Conservation (phyloP, 202 grass and related monocot species). For the Setaria italica region DNA sequence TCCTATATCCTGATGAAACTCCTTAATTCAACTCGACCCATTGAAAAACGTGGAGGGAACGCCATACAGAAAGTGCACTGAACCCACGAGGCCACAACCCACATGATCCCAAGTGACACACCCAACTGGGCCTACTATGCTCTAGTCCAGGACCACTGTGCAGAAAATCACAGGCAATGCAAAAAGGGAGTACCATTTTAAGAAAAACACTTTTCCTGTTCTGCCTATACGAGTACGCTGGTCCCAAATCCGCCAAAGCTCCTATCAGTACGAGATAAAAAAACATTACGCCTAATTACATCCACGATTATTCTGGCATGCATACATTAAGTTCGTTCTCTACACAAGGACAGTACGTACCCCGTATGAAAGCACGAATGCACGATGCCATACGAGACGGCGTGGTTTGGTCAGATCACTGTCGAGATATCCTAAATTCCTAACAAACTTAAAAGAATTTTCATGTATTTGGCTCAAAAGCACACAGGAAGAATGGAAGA, state of each 20-base stretch:
- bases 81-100: background rate
- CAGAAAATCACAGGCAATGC: slow-evolving; percentile 13
- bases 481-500: background rate
- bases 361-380: background rate
- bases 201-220: background rate
- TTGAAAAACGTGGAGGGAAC: background rate
- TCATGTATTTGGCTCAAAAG: background rate
- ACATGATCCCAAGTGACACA: background rate
- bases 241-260: background rate
- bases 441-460: background rate
- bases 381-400: background rate
- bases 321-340: background rate
- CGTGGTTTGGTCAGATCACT: too few species aligned
- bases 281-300: background rate
- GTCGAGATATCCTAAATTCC: background rate
- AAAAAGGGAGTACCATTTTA: slow-evolving; percentile 3
- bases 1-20: background rate
- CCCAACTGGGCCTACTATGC: background rate
- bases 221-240: background rate
- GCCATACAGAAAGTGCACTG: background rate
- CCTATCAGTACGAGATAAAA: background rate
- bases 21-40: background rate
- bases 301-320: background rate
- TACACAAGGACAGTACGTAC: background rate
- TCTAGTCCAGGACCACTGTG: background rate